A percentile compares a stretch with the other conserved stretches of the same genome.
phyloP scores from a whole-genome alignment of 75 land plant genomes.

The Cupressus sempervirens region DNA sequence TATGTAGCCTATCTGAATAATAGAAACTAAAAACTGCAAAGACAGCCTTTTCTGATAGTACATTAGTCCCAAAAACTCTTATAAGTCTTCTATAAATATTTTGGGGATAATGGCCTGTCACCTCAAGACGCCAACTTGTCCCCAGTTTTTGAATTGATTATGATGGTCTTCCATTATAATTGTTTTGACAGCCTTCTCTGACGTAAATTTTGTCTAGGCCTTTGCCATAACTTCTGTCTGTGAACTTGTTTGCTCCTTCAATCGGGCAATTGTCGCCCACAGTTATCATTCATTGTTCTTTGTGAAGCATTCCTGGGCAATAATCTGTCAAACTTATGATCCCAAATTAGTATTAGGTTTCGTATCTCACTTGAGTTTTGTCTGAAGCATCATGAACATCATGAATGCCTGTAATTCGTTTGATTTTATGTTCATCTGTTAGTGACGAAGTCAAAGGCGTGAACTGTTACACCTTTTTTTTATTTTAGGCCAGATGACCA shows the following conservation, averaged over 20 bases:
- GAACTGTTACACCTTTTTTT: not conserved
- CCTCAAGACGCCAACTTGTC: not conserved
- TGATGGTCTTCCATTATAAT: not conserved
- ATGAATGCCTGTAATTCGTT: no score
- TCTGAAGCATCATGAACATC: no score
- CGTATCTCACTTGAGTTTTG: not conserved
- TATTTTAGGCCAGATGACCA: not conserved
- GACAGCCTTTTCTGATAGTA: not conserved
- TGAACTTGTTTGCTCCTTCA: not conserved
- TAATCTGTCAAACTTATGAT: not conserved
- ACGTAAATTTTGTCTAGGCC: not conserved
- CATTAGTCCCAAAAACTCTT: not conserved
- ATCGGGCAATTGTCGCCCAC: not conserved
- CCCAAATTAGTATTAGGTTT: not conserved
- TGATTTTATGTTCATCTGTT: no score
- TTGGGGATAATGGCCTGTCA: not conserved
- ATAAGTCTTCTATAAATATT: not conserved
- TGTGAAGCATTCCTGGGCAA: not conserved
- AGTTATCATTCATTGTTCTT: not conserved
- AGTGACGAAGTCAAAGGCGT: not conserved
- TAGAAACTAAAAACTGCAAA: not conserved
- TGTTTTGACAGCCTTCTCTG: not conserved
- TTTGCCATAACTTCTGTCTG: not conserved
- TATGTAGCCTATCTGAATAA: not conserved
- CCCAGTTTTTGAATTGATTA: not conserved